These are phyloP conservation scores for Hamigera avellanea DNA, from an alignment of 495 filamentous ascomycete genomes.

Conservation along the genomic window DNA sequence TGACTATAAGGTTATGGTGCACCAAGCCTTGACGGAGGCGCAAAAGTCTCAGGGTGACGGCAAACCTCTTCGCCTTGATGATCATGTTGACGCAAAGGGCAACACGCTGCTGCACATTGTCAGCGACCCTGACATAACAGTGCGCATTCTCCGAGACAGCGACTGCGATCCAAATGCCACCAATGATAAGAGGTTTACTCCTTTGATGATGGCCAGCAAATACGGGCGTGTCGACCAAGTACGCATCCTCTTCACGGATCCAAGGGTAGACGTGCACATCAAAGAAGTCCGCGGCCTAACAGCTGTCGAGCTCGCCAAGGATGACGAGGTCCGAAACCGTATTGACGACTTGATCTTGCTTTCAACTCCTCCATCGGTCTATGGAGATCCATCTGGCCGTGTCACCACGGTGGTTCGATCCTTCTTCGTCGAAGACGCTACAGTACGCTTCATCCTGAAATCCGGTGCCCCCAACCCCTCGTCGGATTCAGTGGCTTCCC, in stretches of 20 bases:
- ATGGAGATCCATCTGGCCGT: constrained; percentile 53
- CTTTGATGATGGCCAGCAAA: constrained; percentile 98
- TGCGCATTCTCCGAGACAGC: constrained; percentile 64
- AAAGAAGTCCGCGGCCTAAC: constrained; percentile 85
- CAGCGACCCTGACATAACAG: constrained; percentile 67
- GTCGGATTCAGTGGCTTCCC: constrained; percentile 22
- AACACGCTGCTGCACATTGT: constrained; percentile 92
- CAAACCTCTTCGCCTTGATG: constrained; percentile 74
- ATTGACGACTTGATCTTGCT: constrained; percentile 91
- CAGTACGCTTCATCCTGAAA: constrained; percentile 85
- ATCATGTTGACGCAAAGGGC: constrained; percentile 85
- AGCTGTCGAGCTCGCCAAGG: constrained; percentile 93
- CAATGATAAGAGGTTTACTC: constrained; percentile 91
- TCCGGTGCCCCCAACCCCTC: constrained; percentile 52
- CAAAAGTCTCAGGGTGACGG: constrained; percentile 63
- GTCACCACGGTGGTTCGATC: constrained; percentile 92
- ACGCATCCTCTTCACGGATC: constrained; percentile 72
- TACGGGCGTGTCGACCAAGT: constrained; percentile 94
- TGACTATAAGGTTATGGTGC: constrained; percentile 77
- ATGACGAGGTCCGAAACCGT: constrained; percentile 91
- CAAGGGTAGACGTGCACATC: constrained; percentile 72
- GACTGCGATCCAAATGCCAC: constrained; percentile 92
- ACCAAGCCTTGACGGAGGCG: constrained; percentile 63
- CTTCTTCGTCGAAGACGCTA: constrained; percentile 95
- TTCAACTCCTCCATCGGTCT: constrained; percentile 42